Evolutionary conservation across 768 basidiomycete genomes (phyloP).

Genomic region (Psilocybe sp.): DNA sequence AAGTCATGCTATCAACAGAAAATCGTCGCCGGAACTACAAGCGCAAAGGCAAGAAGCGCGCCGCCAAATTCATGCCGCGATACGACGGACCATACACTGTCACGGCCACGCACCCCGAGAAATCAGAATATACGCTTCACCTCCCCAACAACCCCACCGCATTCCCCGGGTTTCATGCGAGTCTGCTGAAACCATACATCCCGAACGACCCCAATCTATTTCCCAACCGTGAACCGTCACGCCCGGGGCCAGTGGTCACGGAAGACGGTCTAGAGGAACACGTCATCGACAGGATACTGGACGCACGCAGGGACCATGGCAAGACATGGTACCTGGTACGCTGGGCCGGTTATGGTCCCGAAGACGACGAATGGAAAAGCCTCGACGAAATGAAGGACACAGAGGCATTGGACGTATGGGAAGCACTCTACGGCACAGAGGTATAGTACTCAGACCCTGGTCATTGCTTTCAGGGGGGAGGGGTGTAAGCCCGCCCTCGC

Average conservation of each 20-base stretch:
- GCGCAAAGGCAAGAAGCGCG: constrained; percentile 20
- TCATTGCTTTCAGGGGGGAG: too few relatives aligned
- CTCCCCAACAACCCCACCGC: constrained; percentile 21
- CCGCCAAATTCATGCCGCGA: constrained; percentile 40
- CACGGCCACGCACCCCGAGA: constrained; percentile 4
- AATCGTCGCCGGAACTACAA: constrained; percentile 29
- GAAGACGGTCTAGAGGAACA: constrained; percentile 12
- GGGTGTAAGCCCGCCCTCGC: too few relatives aligned
- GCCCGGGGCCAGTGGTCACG: constrained; percentile 2
- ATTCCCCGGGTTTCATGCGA: constrained; percentile 32
- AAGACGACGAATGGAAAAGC: constrained; percentile 26
- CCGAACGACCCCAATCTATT: constrained; percentile 29
- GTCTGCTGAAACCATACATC: constrained; percentile 20
- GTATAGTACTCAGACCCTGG: too few relatives aligned
- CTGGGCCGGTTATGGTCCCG: constrained; percentile 27
- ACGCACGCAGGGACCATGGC: constrained; percentile 21
- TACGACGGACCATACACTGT: constrained; percentile 28
- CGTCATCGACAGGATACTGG: constrained; percentile 26
- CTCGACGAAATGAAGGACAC: constrained; percentile 17
- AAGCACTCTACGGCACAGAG: too few relatives aligned
- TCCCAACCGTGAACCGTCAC: constrained; percentile 13
- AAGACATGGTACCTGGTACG: constrained; percentile 27
- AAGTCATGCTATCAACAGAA: constrained; percentile 32
- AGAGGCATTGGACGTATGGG: constrained; percentile 20
- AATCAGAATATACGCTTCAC: constrained; percentile 25